Percentiles rank a stretch among this genome's conserved stretches.
These are phyloP conservation scores for Lachnellula suecica DNA, from an alignment of 2,329 filamentous ascomycete species.

Conservation along the genomic window DNA sequence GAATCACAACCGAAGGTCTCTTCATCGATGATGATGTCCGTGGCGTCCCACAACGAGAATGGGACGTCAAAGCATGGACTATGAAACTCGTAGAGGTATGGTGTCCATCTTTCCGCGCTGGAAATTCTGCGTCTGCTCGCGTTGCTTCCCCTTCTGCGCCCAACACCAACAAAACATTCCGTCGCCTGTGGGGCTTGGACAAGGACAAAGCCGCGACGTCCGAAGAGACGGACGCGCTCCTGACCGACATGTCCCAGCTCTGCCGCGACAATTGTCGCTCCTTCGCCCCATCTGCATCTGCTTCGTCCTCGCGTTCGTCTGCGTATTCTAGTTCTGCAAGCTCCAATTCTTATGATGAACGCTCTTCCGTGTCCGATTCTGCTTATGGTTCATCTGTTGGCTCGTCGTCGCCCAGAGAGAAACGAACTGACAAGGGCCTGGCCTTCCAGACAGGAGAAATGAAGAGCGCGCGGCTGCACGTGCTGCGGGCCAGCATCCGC, in stretches of 20 bases:
- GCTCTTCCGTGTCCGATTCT: conserved; percentile 28
- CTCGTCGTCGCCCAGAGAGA: conserved; percentile 22
- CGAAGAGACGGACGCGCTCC: conserved; percentile 66
- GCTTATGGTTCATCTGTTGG: conserved; percentile 31
- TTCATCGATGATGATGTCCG: conserved; percentile 97
- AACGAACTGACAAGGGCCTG: conserved; percentile 26
- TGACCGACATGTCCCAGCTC: conserved; percentile 59
- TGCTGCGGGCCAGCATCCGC: conserved; percentile 62
- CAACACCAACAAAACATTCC: conserved; percentile 27
- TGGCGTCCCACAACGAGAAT: conserved; percentile 89
- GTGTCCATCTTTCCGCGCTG: conserved; percentile 61
- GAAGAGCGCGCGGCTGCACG: conserved; percentile 56
- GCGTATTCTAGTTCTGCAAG: conserved; percentile 37
- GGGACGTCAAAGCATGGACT: conserved; percentile 98
- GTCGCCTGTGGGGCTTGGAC: conserved; percentile 39
- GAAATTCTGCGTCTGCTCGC: conserved; percentile 40
- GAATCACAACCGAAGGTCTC: conserved; percentile 88
- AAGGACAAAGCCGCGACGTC: conserved; percentile 43
- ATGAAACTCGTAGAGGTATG: conserved; percentile 90
- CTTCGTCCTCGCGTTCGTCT: conserved; percentile 40
- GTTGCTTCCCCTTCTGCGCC: conserved; percentile 33
- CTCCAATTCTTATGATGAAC: conserved; percentile 26
- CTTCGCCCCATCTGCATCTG: conserved; percentile 40
- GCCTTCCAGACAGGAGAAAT: conserved; percentile 50
- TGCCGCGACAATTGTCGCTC: conserved; percentile 65